Percentiles rank a stretch among this genome's conserved stretches.
phyloP scores from a whole-genome alignment of 148 eudicot species.

The Silene latifolia region DNA sequence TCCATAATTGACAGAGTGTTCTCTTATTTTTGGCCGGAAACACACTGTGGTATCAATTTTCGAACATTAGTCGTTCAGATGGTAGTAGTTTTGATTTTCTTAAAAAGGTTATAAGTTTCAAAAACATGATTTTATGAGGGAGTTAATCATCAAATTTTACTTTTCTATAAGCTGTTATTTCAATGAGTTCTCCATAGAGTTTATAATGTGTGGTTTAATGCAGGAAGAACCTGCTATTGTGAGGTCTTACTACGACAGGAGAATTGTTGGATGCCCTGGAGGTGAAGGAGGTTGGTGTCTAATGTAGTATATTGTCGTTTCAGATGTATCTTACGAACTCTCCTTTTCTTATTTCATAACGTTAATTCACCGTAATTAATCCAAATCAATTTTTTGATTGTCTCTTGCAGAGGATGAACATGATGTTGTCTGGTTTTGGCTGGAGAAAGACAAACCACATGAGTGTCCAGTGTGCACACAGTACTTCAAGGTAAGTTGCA shows the following conservation, averaged over 20 bases:
- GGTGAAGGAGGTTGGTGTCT: slow-evolving; percentile 71
- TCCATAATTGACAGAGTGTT: too few species aligned
- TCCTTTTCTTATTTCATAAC: neutral
- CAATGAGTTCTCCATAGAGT: neutral
- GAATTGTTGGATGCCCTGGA: slow-evolving; percentile 94
- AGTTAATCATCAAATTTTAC: neutral
- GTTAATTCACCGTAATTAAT: neutral
- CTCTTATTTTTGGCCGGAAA: too few species aligned
- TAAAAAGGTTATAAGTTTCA: too few species aligned
- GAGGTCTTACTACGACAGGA: slow-evolving; percentile 60
- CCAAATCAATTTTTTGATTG: neutral
- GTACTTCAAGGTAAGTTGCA: slow-evolving; percentile 61
- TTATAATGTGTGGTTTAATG: slow-evolving; percentile 18
- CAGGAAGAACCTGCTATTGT: slow-evolving; percentile 83
- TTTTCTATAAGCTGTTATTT: neutral
- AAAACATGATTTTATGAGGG: too few species aligned
- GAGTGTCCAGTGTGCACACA: slow-evolving; percentile 97
- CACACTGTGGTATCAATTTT: too few species aligned
- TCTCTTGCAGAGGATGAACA: slow-evolving; percentile 79
- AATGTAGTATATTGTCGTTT: neutral
- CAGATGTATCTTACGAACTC: neutral
- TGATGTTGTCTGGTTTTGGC: slow-evolving; percentile 97
- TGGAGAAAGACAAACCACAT: slow-evolving; percentile 73
- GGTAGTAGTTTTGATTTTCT: too few species aligned
- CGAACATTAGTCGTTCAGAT: too few species aligned